Evolutionary conservation across 208 protist species (phyloP).

Genomic region (Trypanosoma melophagium): DNA sequence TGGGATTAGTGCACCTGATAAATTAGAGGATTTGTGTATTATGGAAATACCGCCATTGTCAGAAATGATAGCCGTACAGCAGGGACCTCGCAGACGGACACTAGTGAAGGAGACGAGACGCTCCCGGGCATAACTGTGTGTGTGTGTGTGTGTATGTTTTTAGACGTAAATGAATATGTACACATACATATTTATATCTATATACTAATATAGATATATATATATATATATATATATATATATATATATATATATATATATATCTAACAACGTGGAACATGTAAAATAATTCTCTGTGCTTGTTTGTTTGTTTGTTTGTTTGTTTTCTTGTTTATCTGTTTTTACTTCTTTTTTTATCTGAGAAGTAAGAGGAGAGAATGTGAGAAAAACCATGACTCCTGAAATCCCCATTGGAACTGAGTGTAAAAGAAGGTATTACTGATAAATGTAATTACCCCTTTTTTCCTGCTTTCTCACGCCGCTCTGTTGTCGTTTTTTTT

Average conservation of each 20-base stretch:
- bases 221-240: background rate
- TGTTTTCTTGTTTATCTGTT: background rate
- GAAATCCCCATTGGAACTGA: too few species aligned
- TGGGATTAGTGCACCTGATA: slow-evolving; percentile 18
- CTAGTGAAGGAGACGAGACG: slow-evolving; percentile 3
- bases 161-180: too few species aligned
- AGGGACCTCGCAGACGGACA: slow-evolving; percentile 7
- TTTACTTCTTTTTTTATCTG: too few species aligned
- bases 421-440: too few species aligned
- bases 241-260: slow-evolving; percentile 9
- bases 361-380: too few species aligned
- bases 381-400: too few species aligned
- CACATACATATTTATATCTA: too few species aligned
- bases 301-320: background rate
- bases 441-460: slow-evolving; percentile 1
- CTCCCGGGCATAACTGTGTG: background rate
- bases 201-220: too few species aligned
- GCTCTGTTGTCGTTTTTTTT: slow-evolving; percentile 10
- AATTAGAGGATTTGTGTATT: slow-evolving; percentile 17
- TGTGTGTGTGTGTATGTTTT: too few species aligned
- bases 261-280: background rate
- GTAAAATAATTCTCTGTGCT: background rate
- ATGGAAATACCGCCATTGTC: slow-evolving; percentile 21
- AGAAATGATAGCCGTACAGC: background rate
- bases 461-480: slow-evolving; percentile 20